Percentiles rank a stretch among this genome's conserved stretches.
Conservation (phyloP, 352 stramenopile genomes). For the Phytopythium cucurbitacearum region DNA sequence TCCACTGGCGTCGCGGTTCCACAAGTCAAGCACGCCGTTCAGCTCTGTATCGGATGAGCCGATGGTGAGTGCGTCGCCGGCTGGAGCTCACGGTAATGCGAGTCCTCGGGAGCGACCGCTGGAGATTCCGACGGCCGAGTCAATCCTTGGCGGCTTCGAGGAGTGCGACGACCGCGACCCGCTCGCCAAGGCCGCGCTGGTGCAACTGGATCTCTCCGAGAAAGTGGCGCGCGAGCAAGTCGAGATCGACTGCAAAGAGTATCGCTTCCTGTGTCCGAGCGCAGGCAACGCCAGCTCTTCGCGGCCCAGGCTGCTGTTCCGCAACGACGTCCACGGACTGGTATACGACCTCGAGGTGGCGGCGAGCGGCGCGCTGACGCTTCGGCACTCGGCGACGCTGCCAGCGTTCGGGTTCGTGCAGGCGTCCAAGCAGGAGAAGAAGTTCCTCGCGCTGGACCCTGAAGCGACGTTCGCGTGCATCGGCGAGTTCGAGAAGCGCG, state of each 20-base stretch:
- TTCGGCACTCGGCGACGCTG: conserved; percentile 51
- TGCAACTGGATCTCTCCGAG: conserved; percentile 39
- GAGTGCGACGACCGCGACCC: conserved; percentile 78
- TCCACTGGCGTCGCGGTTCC: conserved; percentile 63
- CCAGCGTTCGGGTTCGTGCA: conserved; percentile 84
- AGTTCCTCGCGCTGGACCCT: conserved; percentile 67
- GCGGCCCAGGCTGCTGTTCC: conserved; percentile 52
- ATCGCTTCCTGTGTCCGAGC: conserved; percentile 52
- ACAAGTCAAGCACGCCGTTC: conserved; percentile 76
- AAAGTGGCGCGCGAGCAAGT: conserved; percentile 37
- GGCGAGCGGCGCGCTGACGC: conserved; percentile 13
- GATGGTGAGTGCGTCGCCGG: conserved; percentile 30
- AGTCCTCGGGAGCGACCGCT: conserved; percentile 21
- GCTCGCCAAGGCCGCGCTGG: conserved; percentile 54
- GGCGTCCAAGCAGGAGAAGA: conserved; percentile 86
- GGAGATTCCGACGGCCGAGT: conserved; percentile 69
- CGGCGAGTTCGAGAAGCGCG: conserved; percentile 69
- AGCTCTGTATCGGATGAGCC: conserved; percentile 56
- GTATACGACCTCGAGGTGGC: conserved; percentile 43
- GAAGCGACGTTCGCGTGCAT: conserved; percentile 56
- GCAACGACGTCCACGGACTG: conserved; percentile 76
- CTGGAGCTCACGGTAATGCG: background rate
- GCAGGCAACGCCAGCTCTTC: conserved; percentile 2
- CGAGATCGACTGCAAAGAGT: conserved; percentile 64
- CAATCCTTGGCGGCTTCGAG: conserved; percentile 73